Conservation (phyloP, 2,329 filamentous ascomycete genomes). For the Colletotrichum sp. region DNA sequence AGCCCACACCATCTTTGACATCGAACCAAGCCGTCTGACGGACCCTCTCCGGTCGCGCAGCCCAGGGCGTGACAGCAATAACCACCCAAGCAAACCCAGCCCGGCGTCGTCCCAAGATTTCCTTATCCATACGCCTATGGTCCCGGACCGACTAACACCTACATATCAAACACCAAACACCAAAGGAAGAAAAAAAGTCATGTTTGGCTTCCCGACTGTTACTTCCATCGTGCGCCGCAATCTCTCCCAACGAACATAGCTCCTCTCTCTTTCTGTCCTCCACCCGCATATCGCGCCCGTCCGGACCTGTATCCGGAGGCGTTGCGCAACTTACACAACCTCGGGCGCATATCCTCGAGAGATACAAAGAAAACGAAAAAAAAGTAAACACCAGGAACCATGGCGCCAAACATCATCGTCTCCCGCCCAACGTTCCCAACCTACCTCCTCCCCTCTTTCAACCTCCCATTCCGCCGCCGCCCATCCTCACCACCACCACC, state of each 20-base stretch:
- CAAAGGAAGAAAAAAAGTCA: not conserved
- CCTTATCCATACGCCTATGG: not conserved
- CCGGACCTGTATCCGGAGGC: not conserved
- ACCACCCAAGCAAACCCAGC: not conserved
- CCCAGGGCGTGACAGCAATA: not conserved
- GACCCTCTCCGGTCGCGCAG: not conserved
- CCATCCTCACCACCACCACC: slow-evolving; percentile 31
- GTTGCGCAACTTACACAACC: not conserved
- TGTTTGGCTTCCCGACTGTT: not conserved
- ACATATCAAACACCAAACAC: not conserved
- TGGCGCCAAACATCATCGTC: slow-evolving; percentile 36
- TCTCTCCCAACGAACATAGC: not conserved
- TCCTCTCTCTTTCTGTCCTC: not conserved
- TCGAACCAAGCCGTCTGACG: not conserved
- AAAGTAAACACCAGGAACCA: not conserved
- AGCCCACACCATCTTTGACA: not conserved
- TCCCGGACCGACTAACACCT: not conserved
- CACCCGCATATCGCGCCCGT: not conserved
- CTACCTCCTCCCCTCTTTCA: slow-evolving; percentile 58
- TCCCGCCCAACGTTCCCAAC: slow-evolving; percentile 51
- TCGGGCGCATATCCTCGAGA: not conserved
- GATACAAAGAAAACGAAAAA: not conserved
- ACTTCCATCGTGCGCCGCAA: not conserved
- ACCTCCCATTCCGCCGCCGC: slow-evolving; percentile 50
- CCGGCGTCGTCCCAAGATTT: not conserved